Evolutionary conservation across 441 rosid species (phyloP).

Genomic region (Biscutella laevigata): DNA sequence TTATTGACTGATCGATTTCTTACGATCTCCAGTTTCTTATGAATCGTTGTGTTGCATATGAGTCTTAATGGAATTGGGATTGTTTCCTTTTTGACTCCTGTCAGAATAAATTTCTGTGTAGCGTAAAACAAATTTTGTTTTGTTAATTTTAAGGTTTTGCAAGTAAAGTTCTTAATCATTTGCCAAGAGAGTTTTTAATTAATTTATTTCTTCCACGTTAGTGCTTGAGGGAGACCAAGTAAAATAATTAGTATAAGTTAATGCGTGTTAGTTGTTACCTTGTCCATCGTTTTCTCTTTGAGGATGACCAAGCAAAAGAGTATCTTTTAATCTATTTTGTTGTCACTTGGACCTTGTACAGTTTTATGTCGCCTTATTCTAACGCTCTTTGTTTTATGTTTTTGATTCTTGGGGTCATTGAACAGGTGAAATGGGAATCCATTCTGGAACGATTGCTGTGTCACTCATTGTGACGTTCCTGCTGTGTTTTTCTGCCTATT

Average conservation of each 20-base stretch:
- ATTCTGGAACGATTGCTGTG: slow-evolving; percentile 18
- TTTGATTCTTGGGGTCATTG: not conserved
- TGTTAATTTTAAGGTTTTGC: not conserved
- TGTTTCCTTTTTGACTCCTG: not conserved
- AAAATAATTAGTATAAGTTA: not conserved
- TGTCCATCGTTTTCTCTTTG: slow-evolving; percentile 8
- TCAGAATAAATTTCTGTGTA: no score
- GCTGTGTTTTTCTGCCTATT: slow-evolving; percentile 28
- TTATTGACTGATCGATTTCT: not conserved
- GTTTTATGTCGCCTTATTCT: not conserved
- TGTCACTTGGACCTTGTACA: not conserved
- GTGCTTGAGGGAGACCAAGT: slow-evolving; percentile 6
- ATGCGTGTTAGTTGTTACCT: slow-evolving; percentile 16
- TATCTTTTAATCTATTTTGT: no score
- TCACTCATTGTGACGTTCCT: slow-evolving; percentile 33
- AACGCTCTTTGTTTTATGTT: not conserved
- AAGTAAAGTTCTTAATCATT: no score
- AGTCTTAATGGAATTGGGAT: not conserved
- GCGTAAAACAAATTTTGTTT: not conserved
- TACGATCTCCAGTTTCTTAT: not conserved
- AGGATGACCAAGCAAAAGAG: not conserved
- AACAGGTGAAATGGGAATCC: slow-evolving; percentile 44
- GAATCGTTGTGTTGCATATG: not conserved
- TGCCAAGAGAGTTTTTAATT: not conserved
- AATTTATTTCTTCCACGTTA: slow-evolving; percentile 3